Evolutionary conservation across 75 land plant species (phyloP).

Genomic region (Sequoia sempervirens): DNA sequence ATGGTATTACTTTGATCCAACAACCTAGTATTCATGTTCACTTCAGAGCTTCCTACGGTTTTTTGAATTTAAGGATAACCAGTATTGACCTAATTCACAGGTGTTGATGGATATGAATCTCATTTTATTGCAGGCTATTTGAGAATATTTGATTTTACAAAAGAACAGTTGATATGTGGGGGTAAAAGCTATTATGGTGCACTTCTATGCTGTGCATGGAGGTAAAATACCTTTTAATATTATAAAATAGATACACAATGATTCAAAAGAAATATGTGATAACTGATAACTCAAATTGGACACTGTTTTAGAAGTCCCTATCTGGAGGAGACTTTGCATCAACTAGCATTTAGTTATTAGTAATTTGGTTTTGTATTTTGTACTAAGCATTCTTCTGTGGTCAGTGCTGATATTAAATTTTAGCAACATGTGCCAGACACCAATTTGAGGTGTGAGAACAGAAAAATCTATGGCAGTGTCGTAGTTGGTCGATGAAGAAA

Average conservation of each 20-base stretch:
- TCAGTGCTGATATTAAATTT: background rate
- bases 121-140: slow-evolving; percentile 65
- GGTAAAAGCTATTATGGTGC: slow-evolving; percentile 98
- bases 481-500: background rate
- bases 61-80: background rate
- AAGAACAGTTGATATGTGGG: slow-evolving; percentile 80
- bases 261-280: background rate
- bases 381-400: background rate
- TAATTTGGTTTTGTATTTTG: background rate
- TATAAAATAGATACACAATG: background rate
- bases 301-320: background rate
- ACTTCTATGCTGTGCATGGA: slow-evolving; percentile 94
- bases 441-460: background rate
- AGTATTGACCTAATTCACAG: background rate
- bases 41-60: background rate
- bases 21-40: background rate
- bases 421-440: background rate
- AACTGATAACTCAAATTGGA: background rate
- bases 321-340: background rate
- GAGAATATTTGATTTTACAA: slow-evolving; percentile 88
- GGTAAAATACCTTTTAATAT: slow-evolving; percentile 30
- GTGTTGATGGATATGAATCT: slow-evolving; percentile 6
- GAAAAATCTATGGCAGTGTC: background rate
- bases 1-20: slow-evolving; percentile 59
- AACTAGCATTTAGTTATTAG: background rate